Conservation (phyloP, 139 green algal genomes). For the Micromonas commoda region DNA sequence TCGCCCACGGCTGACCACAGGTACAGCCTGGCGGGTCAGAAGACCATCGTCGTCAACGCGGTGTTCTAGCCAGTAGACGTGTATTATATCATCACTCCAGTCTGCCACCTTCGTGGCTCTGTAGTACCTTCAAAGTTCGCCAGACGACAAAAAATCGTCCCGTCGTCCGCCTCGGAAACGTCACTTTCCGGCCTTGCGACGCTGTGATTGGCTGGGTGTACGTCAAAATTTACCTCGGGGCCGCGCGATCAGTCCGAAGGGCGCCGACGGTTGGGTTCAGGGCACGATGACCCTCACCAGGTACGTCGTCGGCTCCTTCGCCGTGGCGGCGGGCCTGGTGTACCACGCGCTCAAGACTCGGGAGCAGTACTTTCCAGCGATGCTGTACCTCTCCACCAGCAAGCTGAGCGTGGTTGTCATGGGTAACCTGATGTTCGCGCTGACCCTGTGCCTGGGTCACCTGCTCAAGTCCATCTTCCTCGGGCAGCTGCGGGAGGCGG, state of each 20-base stretch:
- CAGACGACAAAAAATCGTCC: too few relatives aligned
- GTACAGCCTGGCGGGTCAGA: background rate
- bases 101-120: background rate
- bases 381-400: constrained; percentile 82
- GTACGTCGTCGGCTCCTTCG: constrained; percentile 52
- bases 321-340: constrained; percentile 56
- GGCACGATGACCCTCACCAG: constrained; percentile 43
- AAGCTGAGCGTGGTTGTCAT: constrained; percentile 85
- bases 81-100: background rate
- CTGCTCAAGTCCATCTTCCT: constrained; percentile 69
- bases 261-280: too few relatives aligned
- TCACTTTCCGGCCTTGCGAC: too few relatives aligned
- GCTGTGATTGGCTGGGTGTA: too few relatives aligned
- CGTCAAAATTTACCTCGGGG: too few relatives aligned
- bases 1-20: background rate
- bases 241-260: too few relatives aligned
- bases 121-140: too few relatives aligned
- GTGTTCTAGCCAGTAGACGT: background rate
- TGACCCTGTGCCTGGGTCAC: constrained; percentile 51
- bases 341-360: constrained; percentile 87
- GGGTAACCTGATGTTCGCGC: constrained; percentile 84
- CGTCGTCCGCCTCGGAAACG: too few relatives aligned
- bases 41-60: background rate
- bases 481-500: constrained; percentile 78
- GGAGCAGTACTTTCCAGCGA: constrained; percentile 89